phyloP scores from a whole-genome alignment of 805 yeast species.

The Ogataea ramenticola region DNA sequence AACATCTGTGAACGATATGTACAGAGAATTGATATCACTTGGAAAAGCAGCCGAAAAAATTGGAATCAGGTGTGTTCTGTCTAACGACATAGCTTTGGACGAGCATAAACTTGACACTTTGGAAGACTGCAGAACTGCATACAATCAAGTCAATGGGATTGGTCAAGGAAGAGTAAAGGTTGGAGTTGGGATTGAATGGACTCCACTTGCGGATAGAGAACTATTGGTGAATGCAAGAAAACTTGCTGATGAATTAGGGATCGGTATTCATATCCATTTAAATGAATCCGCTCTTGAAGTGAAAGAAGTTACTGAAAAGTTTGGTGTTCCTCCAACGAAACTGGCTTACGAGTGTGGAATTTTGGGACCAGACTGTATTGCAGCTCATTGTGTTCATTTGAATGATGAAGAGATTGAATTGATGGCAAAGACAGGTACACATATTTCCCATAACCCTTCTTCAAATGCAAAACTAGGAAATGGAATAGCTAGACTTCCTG shows the following conservation, averaged over 20 bases:
- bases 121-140: conserved; percentile 1
- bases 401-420: conserved; percentile 2
- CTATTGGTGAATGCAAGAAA: conserved; percentile 2
- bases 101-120: conserved; percentile 3
- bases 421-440: conserved; percentile 3
- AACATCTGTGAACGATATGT: conserved; percentile 4
- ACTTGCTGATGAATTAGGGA: conserved; percentile 4
- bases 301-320: conserved; percentile 1
- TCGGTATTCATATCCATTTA: conserved; percentile 5
- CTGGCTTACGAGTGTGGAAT: conserved; percentile 4
- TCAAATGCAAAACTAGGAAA: conserved; percentile 5
- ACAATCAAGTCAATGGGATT: not conserved
- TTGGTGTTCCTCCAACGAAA: conserved; percentile 1
- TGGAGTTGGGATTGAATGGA: conserved; percentile 5
- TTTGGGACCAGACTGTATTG: conserved; percentile 6
- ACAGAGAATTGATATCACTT: conserved; percentile 1
- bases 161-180: conserved; percentile 5
- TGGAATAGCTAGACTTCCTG: conserved; percentile 3
- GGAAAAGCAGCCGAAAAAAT: conserved; percentile 4
- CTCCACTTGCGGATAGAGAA: conserved; percentile 3
- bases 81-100: conserved; percentile 4
- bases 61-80: conserved; percentile 3
- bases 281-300: conserved; percentile 4
- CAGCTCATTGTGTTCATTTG: conserved; percentile 6
- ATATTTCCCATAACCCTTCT: conserved; percentile 4